phyloP scores from a whole-genome alignment of 2,329 filamentous ascomycete species.

The Hypoxylon sp. region DNA sequence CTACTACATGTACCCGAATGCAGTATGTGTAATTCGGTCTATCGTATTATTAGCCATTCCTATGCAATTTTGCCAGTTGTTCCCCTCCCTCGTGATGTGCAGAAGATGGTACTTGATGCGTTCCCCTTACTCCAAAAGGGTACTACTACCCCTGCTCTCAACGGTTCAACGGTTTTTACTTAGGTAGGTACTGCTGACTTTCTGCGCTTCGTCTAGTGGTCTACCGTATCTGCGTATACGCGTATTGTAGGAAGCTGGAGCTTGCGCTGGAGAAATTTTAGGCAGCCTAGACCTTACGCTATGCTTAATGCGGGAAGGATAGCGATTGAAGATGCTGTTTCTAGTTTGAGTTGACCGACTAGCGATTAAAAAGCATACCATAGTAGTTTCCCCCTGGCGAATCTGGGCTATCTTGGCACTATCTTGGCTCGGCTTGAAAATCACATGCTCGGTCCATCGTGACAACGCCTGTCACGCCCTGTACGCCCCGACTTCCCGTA shows the following conservation, averaged over 20 bases:
- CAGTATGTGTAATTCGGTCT: neutral
- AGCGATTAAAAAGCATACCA: neutral
- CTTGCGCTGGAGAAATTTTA: conserved; percentile 11
- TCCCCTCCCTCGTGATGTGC: conserved; percentile 30
- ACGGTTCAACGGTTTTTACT: neutral
- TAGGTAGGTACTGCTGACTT: conserved; percentile 33
- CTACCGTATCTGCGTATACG: too few relatives aligned
- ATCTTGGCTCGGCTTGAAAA: conserved; percentile 27
- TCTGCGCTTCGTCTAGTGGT: conserved; percentile 25
- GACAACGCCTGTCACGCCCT: conserved; percentile 20
- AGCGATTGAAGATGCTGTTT: neutral
- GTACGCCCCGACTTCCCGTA: neutral
- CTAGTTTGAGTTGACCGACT: conserved; percentile 14
- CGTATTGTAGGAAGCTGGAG: conserved; percentile 5
- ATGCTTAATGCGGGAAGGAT: conserved; percentile 14
- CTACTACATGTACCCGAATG: conserved; percentile 18
- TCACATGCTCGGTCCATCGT: conserved; percentile 44
- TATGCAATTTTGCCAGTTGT: conserved; percentile 11
- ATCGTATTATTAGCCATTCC: conserved; percentile 6
- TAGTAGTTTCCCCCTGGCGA: neutral
- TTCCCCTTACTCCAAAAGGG: conserved; percentile 10
- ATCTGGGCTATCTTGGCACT: neutral
- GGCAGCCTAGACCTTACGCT: conserved; percentile 13
- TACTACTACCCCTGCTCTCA: conserved; percentile 14
- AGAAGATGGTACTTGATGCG: conserved; percentile 9